Evolutionary conservation across 306 rosid species (phyloP), one percentile per base, ranked within the genome.

Genomic region (Begonia fuchsioides): DNA sequence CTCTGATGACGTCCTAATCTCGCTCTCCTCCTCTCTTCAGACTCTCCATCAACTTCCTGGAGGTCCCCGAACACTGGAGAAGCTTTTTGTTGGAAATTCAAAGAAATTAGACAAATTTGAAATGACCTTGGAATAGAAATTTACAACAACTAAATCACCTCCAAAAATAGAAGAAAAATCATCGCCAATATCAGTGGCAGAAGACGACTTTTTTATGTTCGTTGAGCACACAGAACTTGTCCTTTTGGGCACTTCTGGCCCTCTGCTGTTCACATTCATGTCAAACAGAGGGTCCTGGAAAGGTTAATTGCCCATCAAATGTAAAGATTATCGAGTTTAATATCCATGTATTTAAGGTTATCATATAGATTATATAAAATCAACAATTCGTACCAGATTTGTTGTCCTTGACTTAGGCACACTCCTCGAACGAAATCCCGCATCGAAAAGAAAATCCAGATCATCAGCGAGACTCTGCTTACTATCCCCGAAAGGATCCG

Each of bases 1-100:
- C 87, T 76, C 53, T 75, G 95, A 47, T 70, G 63, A 43, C 92
- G 94, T 58, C 68, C 79, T 59, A 72, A 63, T 75, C 98, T 76
- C 6, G 92, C 79, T 60, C 43, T 85, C 62, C 95, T 68, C 68
- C 95, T 81, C 59, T 85, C 98, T 71, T 79, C 87, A 69, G 76
- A 69, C 69, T 90, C 98, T 15, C 92, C 98, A 59, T 77, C 94
- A 68, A 84, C 59, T 66, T 85, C 98, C 62, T 69, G 38, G 26
- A 85, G 85, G 54, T 63, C 66, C 38, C 47, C 76, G 68, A 71
- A 48, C 55, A 59, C 58, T 9, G 75, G 35, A 58, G 83, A 76
- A 61, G 48, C 93, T 90, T 67, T 50, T 59, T 71, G 49, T 51
- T 40, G 58, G 61, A 15, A 26, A 39, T 16, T 35, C 38, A 14